Conservation (phyloP, 257 asterid species). For the Ilex aquifolium region DNA sequence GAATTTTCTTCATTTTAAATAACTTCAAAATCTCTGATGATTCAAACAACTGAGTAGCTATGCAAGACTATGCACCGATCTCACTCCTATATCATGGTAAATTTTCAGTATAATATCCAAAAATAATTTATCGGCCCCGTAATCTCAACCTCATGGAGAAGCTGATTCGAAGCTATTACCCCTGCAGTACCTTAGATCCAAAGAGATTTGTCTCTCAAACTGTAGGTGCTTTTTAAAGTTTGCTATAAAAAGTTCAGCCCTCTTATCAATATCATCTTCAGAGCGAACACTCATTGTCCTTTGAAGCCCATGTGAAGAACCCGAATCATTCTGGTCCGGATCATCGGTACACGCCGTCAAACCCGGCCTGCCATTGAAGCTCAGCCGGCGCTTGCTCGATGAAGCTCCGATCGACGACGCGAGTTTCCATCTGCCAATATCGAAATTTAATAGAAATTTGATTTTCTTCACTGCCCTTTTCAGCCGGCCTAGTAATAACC, state of each 20-base stretch:
- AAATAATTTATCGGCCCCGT: too few species aligned
- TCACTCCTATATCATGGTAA: too few species aligned
- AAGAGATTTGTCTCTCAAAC: constrained; percentile 71
- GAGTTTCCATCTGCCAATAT: constrained; percentile 46
- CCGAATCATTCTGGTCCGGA: constrained; percentile 16
- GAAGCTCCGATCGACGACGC: constrained; percentile 49
- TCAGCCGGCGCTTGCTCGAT: constrained; percentile 38
- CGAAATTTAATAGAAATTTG: constrained; percentile 45
- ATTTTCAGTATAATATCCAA: too few species aligned
- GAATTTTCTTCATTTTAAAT: too few species aligned
- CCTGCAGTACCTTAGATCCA: constrained; percentile 61
- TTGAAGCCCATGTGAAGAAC: constrained; percentile 29
- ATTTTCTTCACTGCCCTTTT: constrained; percentile 77
- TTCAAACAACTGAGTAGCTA: too few species aligned
- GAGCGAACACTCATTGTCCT: constrained; percentile 63
- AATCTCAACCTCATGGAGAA: neutral
- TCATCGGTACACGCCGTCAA: constrained; percentile 30
- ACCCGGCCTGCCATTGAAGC: constrained; percentile 62
- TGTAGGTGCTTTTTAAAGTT: constrained; percentile 62
- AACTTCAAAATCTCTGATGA: too few species aligned
- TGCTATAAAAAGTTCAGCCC: constrained; percentile 73
- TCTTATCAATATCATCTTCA: constrained; percentile 77
- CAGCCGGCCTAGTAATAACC: constrained; percentile 51
- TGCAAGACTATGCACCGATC: too few species aligned
- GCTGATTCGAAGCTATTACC: constrained; percentile 48